Percentiles rank a stretch among this genome's conserved stretches.
Evolutionary conservation across 305 asterid species (phyloP).

Genomic region (Fraxinus nigra): DNA sequence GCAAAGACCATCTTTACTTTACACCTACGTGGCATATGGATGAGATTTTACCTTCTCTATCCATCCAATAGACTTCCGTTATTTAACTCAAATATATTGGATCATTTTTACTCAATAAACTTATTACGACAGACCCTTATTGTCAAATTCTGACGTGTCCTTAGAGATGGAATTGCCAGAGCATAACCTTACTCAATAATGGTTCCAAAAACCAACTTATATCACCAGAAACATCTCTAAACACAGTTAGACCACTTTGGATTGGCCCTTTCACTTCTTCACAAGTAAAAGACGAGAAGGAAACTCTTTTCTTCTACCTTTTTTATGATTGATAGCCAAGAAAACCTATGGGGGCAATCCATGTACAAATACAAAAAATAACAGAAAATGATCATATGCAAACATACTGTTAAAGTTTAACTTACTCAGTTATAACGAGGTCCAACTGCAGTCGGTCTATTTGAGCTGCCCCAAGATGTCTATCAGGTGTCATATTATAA

Average conservation of each 20-base stretch:
- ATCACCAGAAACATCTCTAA: background rate
- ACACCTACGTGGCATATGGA: background rate
- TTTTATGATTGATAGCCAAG: background rate
- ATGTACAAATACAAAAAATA: background rate
- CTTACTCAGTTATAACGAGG: slow-evolving; percentile 89
- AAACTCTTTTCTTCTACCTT: background rate
- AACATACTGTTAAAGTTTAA: background rate
- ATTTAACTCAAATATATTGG: slow-evolving; percentile 1
- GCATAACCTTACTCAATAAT: slow-evolving; percentile 3
- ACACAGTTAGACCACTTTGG: background rate
- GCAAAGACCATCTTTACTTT: background rate
- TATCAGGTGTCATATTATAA: slow-evolving; percentile 89
- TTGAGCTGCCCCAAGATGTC: slow-evolving; percentile 98
- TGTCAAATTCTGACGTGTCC: slow-evolving; percentile 16
- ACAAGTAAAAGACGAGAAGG: slow-evolving; percentile 7
- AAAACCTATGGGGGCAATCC: background rate
- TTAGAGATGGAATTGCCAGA: slow-evolving; percentile 16
- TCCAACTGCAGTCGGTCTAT: slow-evolving; percentile 78
- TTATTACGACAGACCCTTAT: background rate
- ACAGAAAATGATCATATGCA: slow-evolving; percentile 4
- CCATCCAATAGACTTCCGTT: slow-evolving; percentile 5
- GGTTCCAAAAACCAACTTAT: slow-evolving; percentile 7
- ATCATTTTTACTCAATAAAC: background rate
- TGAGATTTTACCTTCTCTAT: background rate
- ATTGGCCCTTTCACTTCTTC: background rate